Conservation (phyloP, 2,329 filamentous ascomycete genomes). For the Hymenoscyphus occultus region DNA sequence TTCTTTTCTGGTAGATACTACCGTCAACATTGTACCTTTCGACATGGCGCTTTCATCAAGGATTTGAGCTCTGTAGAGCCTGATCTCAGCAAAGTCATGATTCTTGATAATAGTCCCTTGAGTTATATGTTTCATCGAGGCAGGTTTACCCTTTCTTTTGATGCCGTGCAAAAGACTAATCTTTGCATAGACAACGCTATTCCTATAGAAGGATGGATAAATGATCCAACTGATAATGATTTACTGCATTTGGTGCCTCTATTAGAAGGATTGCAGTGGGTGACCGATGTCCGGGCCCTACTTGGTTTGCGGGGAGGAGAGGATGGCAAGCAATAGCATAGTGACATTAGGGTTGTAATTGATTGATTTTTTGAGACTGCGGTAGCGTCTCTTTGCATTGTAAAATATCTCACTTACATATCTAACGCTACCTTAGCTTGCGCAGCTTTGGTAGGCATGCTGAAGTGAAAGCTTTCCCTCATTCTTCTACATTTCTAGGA, state of each 20-base stretch:
- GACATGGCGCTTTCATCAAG: constrained; percentile 97
- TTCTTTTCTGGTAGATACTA: constrained; percentile 95
- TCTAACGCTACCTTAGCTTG: not conserved
- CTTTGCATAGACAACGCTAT: constrained; percentile 82
- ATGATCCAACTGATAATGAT: constrained; percentile 94
- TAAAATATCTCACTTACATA: not conserved
- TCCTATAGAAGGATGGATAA: constrained; percentile 99
- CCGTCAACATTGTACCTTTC: constrained; percentile 92
- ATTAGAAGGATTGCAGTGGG: constrained; percentile 92
- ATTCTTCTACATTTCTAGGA: no score
- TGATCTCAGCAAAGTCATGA: constrained; percentile 97
- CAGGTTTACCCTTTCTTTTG: constrained; percentile 43
- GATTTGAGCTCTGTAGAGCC: constrained; percentile 94
- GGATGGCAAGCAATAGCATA: constrained; percentile 51
- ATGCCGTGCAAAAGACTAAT: constrained; percentile 7
- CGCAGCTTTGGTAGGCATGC: not conserved
- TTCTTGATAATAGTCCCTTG: constrained; percentile 95
- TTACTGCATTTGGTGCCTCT: constrained; percentile 88
- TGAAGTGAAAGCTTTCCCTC: not conserved
- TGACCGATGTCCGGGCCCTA: constrained; percentile 89
- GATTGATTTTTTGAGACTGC: constrained; percentile 5
- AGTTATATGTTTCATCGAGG: constrained; percentile 99
- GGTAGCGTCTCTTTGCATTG: not conserved
- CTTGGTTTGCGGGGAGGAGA: constrained; percentile 87
- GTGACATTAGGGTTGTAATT: constrained; percentile 14